Evolutionary conservation across 305 asterid species (phyloP).

Genomic region (Fraxinus angustifolia): DNA sequence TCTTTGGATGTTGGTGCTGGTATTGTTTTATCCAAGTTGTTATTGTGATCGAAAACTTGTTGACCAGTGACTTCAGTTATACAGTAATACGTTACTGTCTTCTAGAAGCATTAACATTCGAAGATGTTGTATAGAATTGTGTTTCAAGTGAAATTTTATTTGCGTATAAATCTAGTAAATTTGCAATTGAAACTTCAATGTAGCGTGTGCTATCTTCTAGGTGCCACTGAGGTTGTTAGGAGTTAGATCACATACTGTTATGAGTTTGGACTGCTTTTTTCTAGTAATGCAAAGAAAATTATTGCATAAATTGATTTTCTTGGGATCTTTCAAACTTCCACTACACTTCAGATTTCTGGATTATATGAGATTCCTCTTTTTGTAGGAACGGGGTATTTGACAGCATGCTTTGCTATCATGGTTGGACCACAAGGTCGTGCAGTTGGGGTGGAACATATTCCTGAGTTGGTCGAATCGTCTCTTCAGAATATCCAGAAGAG

Average conservation of each 20-base stretch:
- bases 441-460: conserved; percentile 94
- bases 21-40: conserved; percentile 16
- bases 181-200: background rate
- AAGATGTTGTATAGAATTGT: background rate
- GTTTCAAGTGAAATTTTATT: background rate
- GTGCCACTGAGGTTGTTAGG: background rate
- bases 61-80: background rate
- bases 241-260: background rate
- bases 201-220: background rate
- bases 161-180: background rate
- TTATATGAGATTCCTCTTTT: conserved; percentile 19
- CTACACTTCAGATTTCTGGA: conserved; percentile 2
- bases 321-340: background rate
- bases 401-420: conserved; percentile 91
- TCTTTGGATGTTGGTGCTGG: conserved; percentile 95
- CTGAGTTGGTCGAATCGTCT: conserved; percentile 71
- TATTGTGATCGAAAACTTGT: background rate
- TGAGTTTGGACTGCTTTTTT: background rate
- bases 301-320: conserved; percentile 3
- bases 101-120: background rate
- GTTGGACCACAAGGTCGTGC: conserved; percentile 88
- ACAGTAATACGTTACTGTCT: background rate
- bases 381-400: conserved; percentile 90
- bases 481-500: conserved; percentile 62
- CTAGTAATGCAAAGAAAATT: background rate